Percentiles rank a stretch among this genome's conserved stretches.
phyloP scores from a whole-genome alignment of 805 yeast species.

The Blastobotrys mokoenaii region DNA sequence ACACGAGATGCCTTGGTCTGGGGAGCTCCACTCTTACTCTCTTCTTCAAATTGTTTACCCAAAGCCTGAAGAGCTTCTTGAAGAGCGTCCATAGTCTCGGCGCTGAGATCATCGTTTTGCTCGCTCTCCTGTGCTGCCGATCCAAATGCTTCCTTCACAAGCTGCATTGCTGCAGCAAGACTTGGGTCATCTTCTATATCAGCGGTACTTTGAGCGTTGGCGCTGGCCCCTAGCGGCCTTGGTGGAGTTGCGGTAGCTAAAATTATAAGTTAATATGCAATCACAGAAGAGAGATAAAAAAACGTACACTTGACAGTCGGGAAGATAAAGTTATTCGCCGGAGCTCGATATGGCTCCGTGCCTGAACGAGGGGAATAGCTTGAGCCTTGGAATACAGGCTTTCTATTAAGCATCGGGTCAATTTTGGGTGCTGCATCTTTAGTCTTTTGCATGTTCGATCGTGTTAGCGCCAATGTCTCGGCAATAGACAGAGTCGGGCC shows the following conservation, averaged over 20 bases:
- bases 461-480: slow-evolving; percentile 45
- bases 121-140: slow-evolving; percentile 4
- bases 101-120: slow-evolving; percentile 4
- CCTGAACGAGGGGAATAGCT: slow-evolving; percentile 5
- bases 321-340: no score
- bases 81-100: slow-evolving; percentile 21
- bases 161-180: no score
- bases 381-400: slow-evolving; percentile 8
- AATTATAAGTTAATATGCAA: no score
- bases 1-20: neutral
- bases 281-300: no score
- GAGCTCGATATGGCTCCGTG: no score
- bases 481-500: slow-evolving; percentile 52
- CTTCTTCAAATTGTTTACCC: slow-evolving; percentile 8
- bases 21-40: no score
- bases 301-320: no score
- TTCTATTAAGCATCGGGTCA: slow-evolving; percentile 19
- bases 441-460: slow-evolving; percentile 13
- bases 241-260: no score
- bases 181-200: no score
- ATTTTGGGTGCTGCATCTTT: slow-evolving; percentile 10
- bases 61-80: slow-evolving; percentile 21
- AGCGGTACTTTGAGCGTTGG: no score
- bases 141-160: no score
- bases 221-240: no score